A percentile compares a stretch with the other conserved stretches of the same genome.
These are phyloP conservation scores for Penicillium griseofulvum DNA, from an alignment of 2,329 filamentous ascomycete genomes.

Conservation along the genomic window DNA sequence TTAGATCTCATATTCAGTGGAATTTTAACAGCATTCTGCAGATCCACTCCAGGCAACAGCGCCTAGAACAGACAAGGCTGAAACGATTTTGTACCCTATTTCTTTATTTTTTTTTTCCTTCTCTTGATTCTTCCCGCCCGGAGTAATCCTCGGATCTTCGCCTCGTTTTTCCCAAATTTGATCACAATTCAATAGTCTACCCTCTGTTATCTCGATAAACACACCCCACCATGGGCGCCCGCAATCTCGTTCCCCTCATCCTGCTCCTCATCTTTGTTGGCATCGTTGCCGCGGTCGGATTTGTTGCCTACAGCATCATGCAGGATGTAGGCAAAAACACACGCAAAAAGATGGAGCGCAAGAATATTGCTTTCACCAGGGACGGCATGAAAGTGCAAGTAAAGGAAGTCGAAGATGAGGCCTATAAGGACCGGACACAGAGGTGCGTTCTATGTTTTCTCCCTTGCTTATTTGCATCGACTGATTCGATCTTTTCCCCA, in stretches of 20 bases:
- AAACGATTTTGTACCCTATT: background rate
- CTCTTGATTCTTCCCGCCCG: background rate
- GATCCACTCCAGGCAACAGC: constrained; percentile 9
- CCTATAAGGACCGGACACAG: constrained; percentile 60
- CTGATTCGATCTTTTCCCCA: background rate
- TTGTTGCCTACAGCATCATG: constrained; percentile 57
- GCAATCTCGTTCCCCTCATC: constrained; percentile 54
- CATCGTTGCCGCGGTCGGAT: constrained; percentile 53
- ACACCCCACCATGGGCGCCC: constrained; percentile 18
- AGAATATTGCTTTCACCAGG: constrained; percentile 59
- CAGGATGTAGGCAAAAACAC: constrained; percentile 59
- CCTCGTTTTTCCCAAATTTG: background rate
- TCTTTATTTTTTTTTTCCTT: constrained; percentile 1
- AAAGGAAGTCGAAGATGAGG: constrained; percentile 57
- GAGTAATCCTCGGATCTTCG: background rate
- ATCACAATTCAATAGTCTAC: background rate
- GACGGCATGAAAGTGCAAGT: constrained; percentile 62
- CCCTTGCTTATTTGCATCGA: background rate
- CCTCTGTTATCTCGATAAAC: background rate
- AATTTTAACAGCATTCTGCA: background rate
- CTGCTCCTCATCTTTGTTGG: constrained; percentile 56
- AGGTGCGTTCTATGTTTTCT: constrained; percentile 35
- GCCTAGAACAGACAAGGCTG: constrained; percentile 1
- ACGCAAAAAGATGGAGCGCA: constrained; percentile 62
- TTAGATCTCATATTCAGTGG: background rate